phyloP scores from a whole-genome alignment of 2,329 filamentous ascomycete species.

The Hymenoscyphus repandus region DNA sequence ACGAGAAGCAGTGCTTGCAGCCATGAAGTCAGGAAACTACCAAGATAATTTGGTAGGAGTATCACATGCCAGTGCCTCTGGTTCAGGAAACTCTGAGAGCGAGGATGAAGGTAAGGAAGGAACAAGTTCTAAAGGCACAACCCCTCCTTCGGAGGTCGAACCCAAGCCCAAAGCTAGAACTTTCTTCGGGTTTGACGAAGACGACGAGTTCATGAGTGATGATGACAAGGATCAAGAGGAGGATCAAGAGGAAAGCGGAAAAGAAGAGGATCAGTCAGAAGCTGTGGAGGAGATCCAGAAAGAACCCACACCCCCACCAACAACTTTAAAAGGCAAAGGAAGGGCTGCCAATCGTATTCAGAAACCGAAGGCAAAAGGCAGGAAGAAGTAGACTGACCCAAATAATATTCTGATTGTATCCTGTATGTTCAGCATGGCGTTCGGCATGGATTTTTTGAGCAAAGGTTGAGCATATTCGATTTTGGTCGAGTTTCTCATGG shows the following conservation, averaged over 20 bases:
- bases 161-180: slow-evolving; percentile 34
- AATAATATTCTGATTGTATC: background rate
- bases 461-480: too few species aligned
- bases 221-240: slow-evolving; percentile 47
- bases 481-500: too few species aligned
- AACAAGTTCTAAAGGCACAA: slow-evolving; percentile 38
- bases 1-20: slow-evolving; percentile 65
- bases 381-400: slow-evolving; percentile 31
- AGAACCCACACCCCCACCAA: slow-evolving; percentile 19
- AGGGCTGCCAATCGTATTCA: slow-evolving; percentile 6
- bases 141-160: slow-evolving; percentile 40
- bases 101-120: slow-evolving; percentile 30
- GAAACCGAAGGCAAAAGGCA: slow-evolving; percentile 38
- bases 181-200: slow-evolving; percentile 76
- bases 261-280: slow-evolving; percentile 10
- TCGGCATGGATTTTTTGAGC: too few species aligned
- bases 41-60: slow-evolving; percentile 52
- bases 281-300: slow-evolving; percentile 18
- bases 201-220: slow-evolving; percentile 68
- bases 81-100: slow-evolving; percentile 23
- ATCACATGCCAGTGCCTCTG: slow-evolving; percentile 36
- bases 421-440: slow-evolving; percentile 15
- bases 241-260: slow-evolving; percentile 13
- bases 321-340: slow-evolving; percentile 13
- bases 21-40: slow-evolving; percentile 60